Conservation (phyloP, 768 basidiomycete genomes). For the Serendipita sp. region DNA sequence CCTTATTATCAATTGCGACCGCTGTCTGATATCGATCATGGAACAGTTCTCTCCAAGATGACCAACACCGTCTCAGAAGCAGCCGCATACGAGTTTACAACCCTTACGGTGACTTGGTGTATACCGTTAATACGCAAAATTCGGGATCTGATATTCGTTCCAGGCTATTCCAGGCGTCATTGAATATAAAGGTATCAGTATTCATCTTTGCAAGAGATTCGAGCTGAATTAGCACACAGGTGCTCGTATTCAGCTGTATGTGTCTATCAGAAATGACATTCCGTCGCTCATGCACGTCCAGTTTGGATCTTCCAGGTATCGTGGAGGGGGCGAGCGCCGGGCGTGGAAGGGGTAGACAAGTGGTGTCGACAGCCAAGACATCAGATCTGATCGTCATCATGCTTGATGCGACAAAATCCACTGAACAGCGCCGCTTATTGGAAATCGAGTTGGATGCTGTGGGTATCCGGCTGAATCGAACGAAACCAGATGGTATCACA, state of each 20-base stretch:
- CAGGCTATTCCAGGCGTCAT: constrained; percentile 95
- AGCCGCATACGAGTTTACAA: constrained; percentile 94
- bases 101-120: constrained; percentile 45
- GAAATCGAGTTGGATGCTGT: constrained; percentile 94
- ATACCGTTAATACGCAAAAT: background rate
- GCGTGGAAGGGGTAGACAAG: constrained; percentile 87
- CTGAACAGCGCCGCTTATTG: constrained; percentile 74
- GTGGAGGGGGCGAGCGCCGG: constrained; percentile 87
- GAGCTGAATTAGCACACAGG: too few species aligned
- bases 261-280: background rate
- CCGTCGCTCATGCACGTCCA: background rate
- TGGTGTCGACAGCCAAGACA: constrained; percentile 86
- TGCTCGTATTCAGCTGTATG: constrained; percentile 64
- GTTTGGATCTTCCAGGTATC: constrained; percentile 85
- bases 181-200: constrained; percentile 75
- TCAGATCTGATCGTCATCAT: constrained; percentile 88
- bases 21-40: constrained; percentile 23
- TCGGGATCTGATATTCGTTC: background rate
- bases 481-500: constrained; percentile 49
- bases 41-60: constrained; percentile 83
- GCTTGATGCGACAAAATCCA: constrained; percentile 85
- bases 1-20: background rate
- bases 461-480: constrained; percentile 85
- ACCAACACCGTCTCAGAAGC: constrained; percentile 81
- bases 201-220: too few species aligned